phyloP scores from a whole-genome alignment of 805 yeast species.

The Lipomyces japonicus region DNA sequence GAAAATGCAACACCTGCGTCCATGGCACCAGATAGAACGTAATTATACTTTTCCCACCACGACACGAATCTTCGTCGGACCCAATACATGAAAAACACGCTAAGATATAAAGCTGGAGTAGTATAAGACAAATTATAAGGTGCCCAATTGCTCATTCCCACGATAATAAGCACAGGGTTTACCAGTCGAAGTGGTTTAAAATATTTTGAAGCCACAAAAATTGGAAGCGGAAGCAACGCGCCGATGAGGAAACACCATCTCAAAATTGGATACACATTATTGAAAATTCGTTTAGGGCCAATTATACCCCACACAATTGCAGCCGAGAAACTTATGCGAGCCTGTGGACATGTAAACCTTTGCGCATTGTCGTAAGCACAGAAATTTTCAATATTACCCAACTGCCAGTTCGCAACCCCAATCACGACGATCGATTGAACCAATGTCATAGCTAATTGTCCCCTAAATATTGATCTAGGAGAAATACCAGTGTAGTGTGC shows the following conservation, averaged over 20 bases:
- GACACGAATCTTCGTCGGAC: constrained; percentile 52
- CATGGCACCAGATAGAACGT: constrained; percentile 59
- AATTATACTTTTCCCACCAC: constrained; percentile 78
- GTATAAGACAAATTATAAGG: constrained; percentile 66
- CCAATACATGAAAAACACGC: constrained; percentile 54
- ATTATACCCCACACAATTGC: constrained; percentile 62
- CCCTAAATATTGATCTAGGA: constrained; percentile 57
- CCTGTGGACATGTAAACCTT: constrained; percentile 48
- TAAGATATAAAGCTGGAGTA: constrained; percentile 64
- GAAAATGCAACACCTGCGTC: constrained; percentile 65
- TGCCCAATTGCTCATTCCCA: constrained; percentile 30
- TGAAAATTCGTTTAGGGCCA: constrained; percentile 60
- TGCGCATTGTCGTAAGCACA: constrained; percentile 46
- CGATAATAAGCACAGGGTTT: constrained; percentile 64
- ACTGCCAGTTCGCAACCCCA: constrained; percentile 40
- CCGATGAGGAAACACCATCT: constrained; percentile 62
- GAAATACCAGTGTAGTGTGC: constrained; percentile 65
- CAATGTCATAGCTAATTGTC: constrained; percentile 46
- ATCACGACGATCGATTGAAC: constrained; percentile 43
- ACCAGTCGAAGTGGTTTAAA: constrained; percentile 41
- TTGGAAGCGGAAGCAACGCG: constrained; percentile 44
- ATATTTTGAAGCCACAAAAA: constrained; percentile 18
- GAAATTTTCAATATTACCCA: constrained; percentile 36
- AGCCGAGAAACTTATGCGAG: constrained; percentile 50
- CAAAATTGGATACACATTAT: constrained; percentile 50